Conservation (phyloP, 805 yeast genomes). For the Sugiyamaella valdiviana region DNA sequence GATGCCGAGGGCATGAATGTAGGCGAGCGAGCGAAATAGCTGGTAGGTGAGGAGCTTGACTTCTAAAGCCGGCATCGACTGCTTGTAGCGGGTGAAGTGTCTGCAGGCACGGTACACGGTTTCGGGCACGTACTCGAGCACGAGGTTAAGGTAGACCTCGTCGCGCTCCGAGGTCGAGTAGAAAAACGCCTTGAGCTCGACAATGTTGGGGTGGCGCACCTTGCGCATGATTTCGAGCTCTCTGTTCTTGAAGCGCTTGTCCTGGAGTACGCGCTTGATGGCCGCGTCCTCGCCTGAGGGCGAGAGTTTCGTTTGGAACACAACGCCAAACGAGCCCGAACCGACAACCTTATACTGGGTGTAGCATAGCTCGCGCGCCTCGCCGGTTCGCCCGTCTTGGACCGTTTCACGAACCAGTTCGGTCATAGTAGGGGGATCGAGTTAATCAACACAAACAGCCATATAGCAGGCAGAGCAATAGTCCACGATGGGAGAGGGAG, state of each 20-base stretch:
- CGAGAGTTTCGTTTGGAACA: slow-evolving; percentile 75
- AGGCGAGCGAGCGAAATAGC: slow-evolving; percentile 67
- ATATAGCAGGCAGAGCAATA: no score
- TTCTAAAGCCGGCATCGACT: slow-evolving; percentile 82
- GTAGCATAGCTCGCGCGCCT: slow-evolving; percentile 56
- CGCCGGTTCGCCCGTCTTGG: slow-evolving; percentile 66
- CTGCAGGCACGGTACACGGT: slow-evolving; percentile 87
- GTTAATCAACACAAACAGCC: no score
- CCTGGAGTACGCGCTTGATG: slow-evolving; percentile 93
- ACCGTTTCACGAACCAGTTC: slow-evolving; percentile 53
- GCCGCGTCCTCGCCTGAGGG: slow-evolving; percentile 81
- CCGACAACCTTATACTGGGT: slow-evolving; percentile 88
- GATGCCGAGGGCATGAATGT: slow-evolving; percentile 60
- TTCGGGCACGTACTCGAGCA: slow-evolving; percentile 92
- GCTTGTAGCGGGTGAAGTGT: slow-evolving; percentile 50
- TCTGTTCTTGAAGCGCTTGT: slow-evolving; percentile 90
- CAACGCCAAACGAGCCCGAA: slow-evolving; percentile 99
- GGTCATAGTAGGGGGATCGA: slow-evolving; percentile 11
- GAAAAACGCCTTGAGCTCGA: slow-evolving; percentile 80
- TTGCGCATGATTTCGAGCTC: slow-evolving; percentile 93
- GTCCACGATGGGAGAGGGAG: background rate
- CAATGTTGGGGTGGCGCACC: slow-evolving; percentile 79
- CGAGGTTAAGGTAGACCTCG: slow-evolving; percentile 81
- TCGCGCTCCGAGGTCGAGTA: slow-evolving; percentile 70
- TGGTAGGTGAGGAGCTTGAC: slow-evolving; percentile 85